A percentile compares a stretch with the other conserved stretches of the same genome.
phyloP scores from a whole-genome alignment of 1,284 basidiomycete genomes.

The Pseudozyma flocculosa region DNA sequence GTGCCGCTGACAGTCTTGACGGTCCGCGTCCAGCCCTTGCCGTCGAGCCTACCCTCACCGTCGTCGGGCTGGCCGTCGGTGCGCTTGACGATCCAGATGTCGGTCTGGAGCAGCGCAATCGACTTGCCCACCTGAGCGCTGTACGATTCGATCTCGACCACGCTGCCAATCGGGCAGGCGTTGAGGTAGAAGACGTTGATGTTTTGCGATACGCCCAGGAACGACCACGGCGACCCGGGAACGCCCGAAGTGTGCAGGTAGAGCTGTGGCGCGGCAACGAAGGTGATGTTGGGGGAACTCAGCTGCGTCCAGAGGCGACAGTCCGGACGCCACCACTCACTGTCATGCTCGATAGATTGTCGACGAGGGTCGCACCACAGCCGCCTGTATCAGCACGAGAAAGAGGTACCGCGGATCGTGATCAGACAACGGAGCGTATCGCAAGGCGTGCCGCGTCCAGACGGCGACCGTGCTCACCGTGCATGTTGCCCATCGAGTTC shows the following conservation, averaged over 20 bases:
- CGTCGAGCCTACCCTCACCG: constrained; percentile 9
- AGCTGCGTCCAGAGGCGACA: too few species aligned
- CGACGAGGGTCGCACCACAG: constrained; percentile 40
- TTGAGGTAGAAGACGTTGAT: constrained; percentile 48
- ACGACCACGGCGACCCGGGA: constrained; percentile 39
- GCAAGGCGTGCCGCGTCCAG: too few species aligned
- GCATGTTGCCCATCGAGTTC: constrained; percentile 45
- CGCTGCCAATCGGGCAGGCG: constrained; percentile 38
- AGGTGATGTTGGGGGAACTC: too few species aligned
- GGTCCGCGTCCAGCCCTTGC: constrained; percentile 31
- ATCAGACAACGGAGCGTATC: too few species aligned
- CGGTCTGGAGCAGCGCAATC: constrained; percentile 33
- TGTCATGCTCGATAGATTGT: constrained; percentile 39
- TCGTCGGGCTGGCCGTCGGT: constrained; percentile 23
- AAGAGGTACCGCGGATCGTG: too few species aligned
- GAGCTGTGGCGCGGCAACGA: constrained; percentile 6
- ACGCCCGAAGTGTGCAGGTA: constrained; percentile 38
- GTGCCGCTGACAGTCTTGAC: constrained; percentile 29
- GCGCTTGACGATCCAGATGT: constrained; percentile 40
- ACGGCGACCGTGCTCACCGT: too few species aligned
- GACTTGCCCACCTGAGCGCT: constrained; percentile 36
- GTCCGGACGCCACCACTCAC: too few species aligned
- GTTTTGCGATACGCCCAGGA: constrained; percentile 52
- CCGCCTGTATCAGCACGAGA: too few species aligned
- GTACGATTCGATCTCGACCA: constrained; percentile 47